Percentiles rank a stretch among this genome's conserved stretches.
These are phyloP conservation scores for Dothistroma pini DNA, from an alignment of 2,329 filamentous ascomycete genomes.

Conservation along the genomic window DNA sequence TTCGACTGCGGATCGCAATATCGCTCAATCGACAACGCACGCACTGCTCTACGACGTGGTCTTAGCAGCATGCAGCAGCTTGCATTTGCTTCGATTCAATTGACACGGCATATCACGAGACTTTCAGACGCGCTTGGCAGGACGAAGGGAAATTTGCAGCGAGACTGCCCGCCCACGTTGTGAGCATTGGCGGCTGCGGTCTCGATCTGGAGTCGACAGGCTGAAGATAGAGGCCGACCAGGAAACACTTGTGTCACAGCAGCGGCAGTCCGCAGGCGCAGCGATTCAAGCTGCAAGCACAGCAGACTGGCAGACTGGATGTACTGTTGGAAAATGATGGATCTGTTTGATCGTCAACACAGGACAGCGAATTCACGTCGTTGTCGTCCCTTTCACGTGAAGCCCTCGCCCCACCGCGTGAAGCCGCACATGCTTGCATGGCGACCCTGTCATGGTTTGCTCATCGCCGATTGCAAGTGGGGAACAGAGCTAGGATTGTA, in stretches of 20 bases:
- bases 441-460: slow-evolving; percentile 4
- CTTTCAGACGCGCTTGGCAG: background rate
- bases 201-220: slow-evolving; percentile 4
- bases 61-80: background rate
- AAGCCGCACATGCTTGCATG: background rate
- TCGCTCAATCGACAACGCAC: background rate
- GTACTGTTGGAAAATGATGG: background rate
- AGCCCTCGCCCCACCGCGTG: background rate
- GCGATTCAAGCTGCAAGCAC: background rate
- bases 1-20: slow-evolving; percentile 10
- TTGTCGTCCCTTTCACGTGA: background rate
- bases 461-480: slow-evolving; percentile 2
- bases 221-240: background rate
- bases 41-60: background rate
- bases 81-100: background rate
- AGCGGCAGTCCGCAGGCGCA: slow-evolving; percentile 1
- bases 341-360: background rate
- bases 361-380: background rate
- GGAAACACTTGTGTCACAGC: slow-evolving; percentile 5
- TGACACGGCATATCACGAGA: background rate
- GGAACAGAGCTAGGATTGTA: background rate
- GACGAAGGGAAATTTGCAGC: background rate
- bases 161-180: background rate
- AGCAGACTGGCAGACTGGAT: background rate
- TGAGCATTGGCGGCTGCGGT: background rate